Evolutionary conservation across 73 alveolate genomes (phyloP), one percentile per base, ranked within the genome.

Genomic region (Effrenium voratum): DNA sequence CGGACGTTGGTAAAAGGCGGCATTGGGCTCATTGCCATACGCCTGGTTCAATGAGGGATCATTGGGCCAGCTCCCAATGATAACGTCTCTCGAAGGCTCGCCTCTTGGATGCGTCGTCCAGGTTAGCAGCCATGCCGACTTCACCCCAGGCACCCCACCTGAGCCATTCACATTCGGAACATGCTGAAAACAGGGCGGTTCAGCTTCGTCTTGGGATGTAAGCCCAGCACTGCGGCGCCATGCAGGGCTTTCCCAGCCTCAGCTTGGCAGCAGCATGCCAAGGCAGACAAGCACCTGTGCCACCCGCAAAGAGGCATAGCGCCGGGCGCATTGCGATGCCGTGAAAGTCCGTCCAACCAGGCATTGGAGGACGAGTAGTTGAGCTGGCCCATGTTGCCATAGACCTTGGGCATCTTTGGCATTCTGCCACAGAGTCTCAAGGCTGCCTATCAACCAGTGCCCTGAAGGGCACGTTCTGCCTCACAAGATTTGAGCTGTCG

Each of bases 71-170:
- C 19, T 52, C 26, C 63, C 63, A 19, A 52, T 52, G 26, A 8
- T 19, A 52, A 52, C 8, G 19, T 52, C 63, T 52, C 77, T 19
- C 41, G 43, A 13, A 66, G 13, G 22, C 72, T n/a, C 43, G 82
- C 94, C 63, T 86, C 83, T 68, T 52, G 43, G 76, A 45, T 26
- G 72, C 87, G 8, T 90, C 97, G 41, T 90, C 97, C 52, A 90
- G 36, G 72, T 90, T 66, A 55, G 97, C 85, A 5, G 97, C 97
- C 97, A 90, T 90, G 38, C 97, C 97, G 30, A 90, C 97, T 49
- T 90, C 97, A 38, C 97, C 97, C 97, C 97, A 90, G 50, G 87
- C 97, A n/a, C 97, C 97, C 97, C 97, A 90, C 87, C 84, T 59
- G 40, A 43, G 70, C 49, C 6, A 1, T 36, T 36, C 75, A 81